A percentile compares a stretch with the other conserved stretches of the same genome.
These are phyloP conservation scores for Parastagonospora nodorum DNA, from an alignment of 2,329 filamentous ascomycete genomes.

Conservation along the genomic window DNA sequence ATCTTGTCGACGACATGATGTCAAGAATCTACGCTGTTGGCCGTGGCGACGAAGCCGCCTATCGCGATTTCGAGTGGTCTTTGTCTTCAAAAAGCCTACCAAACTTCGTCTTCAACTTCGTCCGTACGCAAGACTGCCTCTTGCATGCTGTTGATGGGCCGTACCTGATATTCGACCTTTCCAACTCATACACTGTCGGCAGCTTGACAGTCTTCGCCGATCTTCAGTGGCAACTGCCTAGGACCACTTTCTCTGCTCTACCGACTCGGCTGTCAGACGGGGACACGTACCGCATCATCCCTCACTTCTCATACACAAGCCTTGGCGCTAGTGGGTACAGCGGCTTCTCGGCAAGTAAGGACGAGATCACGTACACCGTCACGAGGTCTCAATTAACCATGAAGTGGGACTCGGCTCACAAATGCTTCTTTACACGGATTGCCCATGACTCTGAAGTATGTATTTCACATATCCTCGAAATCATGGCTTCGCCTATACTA, in stretches of 20 bases:
- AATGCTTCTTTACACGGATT: conserved; percentile 28
- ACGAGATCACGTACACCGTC: conserved; percentile 16
- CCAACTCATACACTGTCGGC: conserved; percentile 5
- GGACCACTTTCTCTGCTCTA: conserved; percentile 23
- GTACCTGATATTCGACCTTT: conserved; percentile 21
- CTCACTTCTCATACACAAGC: conserved; percentile 1
- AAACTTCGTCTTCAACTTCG: conserved; percentile 35
- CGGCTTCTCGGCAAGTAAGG: background rate
- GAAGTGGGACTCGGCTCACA: conserved; percentile 22
- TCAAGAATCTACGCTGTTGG: conserved; percentile 19
- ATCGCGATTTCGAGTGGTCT: conserved; percentile 27
- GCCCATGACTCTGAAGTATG: background rate
- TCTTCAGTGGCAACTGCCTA: conserved; percentile 28
- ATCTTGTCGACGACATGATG: conserved; percentile 36
- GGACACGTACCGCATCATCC: conserved; percentile 28
- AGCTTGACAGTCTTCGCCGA: conserved; percentile 18
- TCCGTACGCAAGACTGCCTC: conserved; percentile 43
- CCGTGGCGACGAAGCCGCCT: background rate
- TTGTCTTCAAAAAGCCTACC: conserved; percentile 27
- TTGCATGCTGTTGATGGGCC: conserved; percentile 13
- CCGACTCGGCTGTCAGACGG: conserved; percentile 11
- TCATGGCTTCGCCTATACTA: background rate
- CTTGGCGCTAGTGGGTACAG: background rate
- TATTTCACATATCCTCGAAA: background rate
- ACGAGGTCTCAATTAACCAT: conserved; percentile 10